Base-by-base conservation (phyloP, 2,329 filamentous ascomycete species). In the Ceratocystis colombiana region DNA sequence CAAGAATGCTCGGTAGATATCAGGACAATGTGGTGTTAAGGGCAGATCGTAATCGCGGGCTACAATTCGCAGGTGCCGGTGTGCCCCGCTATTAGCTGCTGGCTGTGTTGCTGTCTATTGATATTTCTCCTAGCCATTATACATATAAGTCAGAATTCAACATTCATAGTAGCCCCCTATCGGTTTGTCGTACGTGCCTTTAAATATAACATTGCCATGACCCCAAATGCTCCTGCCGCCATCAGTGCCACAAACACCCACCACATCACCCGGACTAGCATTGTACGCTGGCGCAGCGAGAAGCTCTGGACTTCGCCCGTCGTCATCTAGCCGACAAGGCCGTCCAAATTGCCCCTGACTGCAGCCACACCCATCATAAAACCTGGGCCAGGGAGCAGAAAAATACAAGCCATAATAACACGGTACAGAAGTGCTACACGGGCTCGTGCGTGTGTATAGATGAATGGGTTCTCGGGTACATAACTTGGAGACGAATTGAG, bases 401-500 rank as follows among this genome's bases (percentile, higher is more conserved):
- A 28, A 22, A 65, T 15, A 2, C 55, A 17, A 6, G 10, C 37
- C 20, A 64, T 5, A 1, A 67, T 37, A 25, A 67, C 44, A 2
- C 55, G 53, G 46, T 65, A 67, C 30, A 67, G 20, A 4, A 65
- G 12, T 10, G 45, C 33, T 5, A 63, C 63, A 10, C 59, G 55
- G 41, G 22, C n/a, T 8, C 44, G 46, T 15, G 44, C 46, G 5
- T 20, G 55, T 1, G 46, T 57, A 12, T 62, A 41, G 17, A 62
- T 46, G 33, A 67, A 67, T 22, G 66, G 66, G 48, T 65, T 67
- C 37, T 67, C 57, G 8, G 30, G 41, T 15, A 37, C 25, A 17
- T 30, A 30, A 8, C 61, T 28, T 7, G 62, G 44, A 12, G 50
- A 30, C 44, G 65, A 48, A 30, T 48, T 44, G 7, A 65, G 45